Conservation (phyloP, 2,329 filamentous ascomycete species). For the Nemania sp. region DNA sequence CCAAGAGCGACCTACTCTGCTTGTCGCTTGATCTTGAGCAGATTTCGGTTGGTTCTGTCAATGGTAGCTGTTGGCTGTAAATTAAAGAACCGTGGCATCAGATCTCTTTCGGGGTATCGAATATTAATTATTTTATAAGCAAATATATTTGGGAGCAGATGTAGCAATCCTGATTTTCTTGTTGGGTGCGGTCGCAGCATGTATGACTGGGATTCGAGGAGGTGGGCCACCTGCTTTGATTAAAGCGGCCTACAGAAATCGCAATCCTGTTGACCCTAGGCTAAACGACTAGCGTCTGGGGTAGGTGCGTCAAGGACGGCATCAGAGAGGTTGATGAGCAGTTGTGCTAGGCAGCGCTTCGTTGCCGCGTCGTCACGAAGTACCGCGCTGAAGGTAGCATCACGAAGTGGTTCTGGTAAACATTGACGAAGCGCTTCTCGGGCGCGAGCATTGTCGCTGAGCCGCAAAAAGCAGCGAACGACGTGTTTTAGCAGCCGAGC, state of each 20-base stretch:
- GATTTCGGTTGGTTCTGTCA: too few relatives aligned
- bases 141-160: not conserved
- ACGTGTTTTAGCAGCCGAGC: conserved; percentile 96
- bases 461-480: conserved; percentile 89
- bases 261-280: conserved; percentile 7
- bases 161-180: not conserved
- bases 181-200: too few relatives aligned
- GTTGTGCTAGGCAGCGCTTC: conserved; percentile 94
- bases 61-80: too few relatives aligned
- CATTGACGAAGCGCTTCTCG: conserved; percentile 94
- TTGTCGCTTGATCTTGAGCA: too few relatives aligned
- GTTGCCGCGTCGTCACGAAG: conserved; percentile 96
- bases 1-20: too few relatives aligned
- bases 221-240: too few relatives aligned
- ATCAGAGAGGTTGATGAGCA: conserved; percentile 94
- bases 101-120: conserved; percentile 1
- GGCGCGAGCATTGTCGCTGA: conserved; percentile 94
- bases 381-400: conserved; percentile 95
- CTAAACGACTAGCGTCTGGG: conserved; percentile 24
- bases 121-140: not conserved
- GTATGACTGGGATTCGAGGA: too few relatives aligned
- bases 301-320: conserved; percentile 63
- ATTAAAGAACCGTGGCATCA: too few relatives aligned
- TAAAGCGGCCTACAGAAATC: too few relatives aligned
- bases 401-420: conserved; percentile 95